These are phyloP conservation scores for Flueggea neowawraea DNA, from an alignment of 441 rosid species.

Conservation along the genomic window DNA sequence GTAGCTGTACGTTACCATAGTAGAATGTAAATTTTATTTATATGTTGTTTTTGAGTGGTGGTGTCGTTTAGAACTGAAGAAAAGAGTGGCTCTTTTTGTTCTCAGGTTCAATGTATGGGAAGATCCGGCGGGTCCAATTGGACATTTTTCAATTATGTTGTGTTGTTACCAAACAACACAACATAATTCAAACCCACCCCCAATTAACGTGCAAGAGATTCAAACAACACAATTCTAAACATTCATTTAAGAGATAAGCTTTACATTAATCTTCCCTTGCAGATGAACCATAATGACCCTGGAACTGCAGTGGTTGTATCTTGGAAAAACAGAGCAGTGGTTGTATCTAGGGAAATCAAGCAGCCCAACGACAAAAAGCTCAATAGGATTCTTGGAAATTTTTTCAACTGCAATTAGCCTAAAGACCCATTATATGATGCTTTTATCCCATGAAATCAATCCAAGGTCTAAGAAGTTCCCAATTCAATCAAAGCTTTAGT, in stretches of 20 bases:
- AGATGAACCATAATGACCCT: background rate
- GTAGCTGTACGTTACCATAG: background rate
- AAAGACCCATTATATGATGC: background rate
- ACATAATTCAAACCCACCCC: too few relatives aligned
- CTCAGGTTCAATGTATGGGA: background rate
- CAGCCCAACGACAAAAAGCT: background rate
- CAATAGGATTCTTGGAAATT: background rate
- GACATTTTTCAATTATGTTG: background rate
- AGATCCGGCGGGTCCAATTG: background rate
- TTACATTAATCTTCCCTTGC: background rate
- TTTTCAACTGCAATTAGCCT: background rate
- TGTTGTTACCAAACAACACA: background rate
- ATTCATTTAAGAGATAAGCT: background rate
- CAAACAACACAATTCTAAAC: too few relatives aligned
- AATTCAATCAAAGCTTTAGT: background rate
- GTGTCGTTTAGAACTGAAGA: background rate
- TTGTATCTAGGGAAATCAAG: background rate
- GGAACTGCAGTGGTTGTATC: background rate
- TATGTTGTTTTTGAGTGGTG: background rate
- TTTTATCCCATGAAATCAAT: too few relatives aligned
- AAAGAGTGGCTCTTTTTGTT: background rate
- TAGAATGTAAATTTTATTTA: background rate
- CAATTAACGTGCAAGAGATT: too few relatives aligned
- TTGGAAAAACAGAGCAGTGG: too few relatives aligned
- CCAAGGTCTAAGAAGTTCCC: background rate